Percentiles rank a stretch among this genome's conserved stretches.
phyloP scores from a whole-genome alignment of 1,284 basidiomycete species.

The Austroboletus novae-zelandiae region DNA sequence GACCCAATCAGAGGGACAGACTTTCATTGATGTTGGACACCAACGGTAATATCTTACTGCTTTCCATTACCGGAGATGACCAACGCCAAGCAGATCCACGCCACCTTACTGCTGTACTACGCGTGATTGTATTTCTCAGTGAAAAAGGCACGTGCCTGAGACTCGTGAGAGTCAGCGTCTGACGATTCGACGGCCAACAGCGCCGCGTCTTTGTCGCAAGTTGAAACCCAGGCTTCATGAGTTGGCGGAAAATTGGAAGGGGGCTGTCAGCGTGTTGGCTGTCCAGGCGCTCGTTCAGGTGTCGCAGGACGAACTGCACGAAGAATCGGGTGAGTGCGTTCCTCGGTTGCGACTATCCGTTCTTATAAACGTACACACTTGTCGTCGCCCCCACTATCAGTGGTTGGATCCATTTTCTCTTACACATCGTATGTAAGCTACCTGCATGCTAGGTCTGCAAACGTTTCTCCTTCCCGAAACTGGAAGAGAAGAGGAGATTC shows the following conservation, averaged over 20 bases:
- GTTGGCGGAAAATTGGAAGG: conserved; percentile 6
- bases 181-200: not conserved
- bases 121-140: conserved; percentile 5
- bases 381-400: not conserved
- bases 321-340: conserved; percentile 9
- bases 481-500: conserved; percentile 16
- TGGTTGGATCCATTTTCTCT: not conserved
- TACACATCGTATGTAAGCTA: conserved; percentile 1
- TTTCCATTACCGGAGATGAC: not conserved
- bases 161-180: not conserved
- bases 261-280: conserved; percentile 9
- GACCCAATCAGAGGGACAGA: conserved; percentile 1
- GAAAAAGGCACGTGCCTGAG: not conserved
- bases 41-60: conserved; percentile 1
- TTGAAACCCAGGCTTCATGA: conserved; percentile 10
- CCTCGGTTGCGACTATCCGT: not conserved
- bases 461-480: conserved; percentile 13
- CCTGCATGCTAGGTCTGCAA: conserved; percentile 9
- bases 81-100: conserved; percentile 3
- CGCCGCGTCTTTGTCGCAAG: conserved; percentile 8
- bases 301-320: conserved; percentile 7
- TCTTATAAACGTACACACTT: not conserved
- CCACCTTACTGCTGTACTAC: conserved; percentile 7
- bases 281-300: conserved; percentile 14
- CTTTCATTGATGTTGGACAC: conserved; percentile 10